Evolutionary conservation across 106 monocot genomes (phyloP), one percentile per base, ranked within the genome.

Genomic region (Chionographis japonica): DNA sequence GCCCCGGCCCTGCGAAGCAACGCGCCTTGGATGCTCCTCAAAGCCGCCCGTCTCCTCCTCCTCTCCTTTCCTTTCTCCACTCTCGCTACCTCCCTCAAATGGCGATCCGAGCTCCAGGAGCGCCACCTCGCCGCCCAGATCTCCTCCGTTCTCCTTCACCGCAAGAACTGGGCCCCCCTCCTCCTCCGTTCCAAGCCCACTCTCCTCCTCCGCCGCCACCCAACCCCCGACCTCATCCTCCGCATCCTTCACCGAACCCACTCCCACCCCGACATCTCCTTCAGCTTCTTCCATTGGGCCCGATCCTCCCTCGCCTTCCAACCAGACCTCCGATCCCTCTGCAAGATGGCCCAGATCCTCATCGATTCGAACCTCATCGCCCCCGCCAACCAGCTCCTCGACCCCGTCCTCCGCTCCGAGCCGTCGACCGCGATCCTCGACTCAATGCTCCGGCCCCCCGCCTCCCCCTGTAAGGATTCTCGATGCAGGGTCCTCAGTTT

Each of bases 241-340:
- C 63, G 54, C 14, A 63, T 77, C 52, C 74, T 85, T 40, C 2
- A 50, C 50, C 59, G 49, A 27, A 70, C 57, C 67, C 42, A 43
- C 27, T 77, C 74, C 55, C 69, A 80, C 52, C 85, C 85, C 37
- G 49, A 43, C 7, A 15, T 55, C 65, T 65, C 74, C 43, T 74
- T 85, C 66, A 69, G 19, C 40, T 85, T 85, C 77, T 80, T 85
- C 77, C 9, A 9, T 20, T 85, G 73, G 69, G 61, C 74, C 4
- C 16, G 43, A 18, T 56, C 77, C 61, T 6, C 68, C 37, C 58
- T 85, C 27, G 49, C 54, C 37, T 66, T 85, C 76, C 35, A 40
- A 37, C 80, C 80, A 27, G 61, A 52, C 39, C 70, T 85, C 63
- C 38, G 7, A 15, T 73, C 77, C 11, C 60, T 20, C 62, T 62